Conservation (phyloP, 2,329 filamentous ascomycete species). For the Ceratocystis ficicola region DNA sequence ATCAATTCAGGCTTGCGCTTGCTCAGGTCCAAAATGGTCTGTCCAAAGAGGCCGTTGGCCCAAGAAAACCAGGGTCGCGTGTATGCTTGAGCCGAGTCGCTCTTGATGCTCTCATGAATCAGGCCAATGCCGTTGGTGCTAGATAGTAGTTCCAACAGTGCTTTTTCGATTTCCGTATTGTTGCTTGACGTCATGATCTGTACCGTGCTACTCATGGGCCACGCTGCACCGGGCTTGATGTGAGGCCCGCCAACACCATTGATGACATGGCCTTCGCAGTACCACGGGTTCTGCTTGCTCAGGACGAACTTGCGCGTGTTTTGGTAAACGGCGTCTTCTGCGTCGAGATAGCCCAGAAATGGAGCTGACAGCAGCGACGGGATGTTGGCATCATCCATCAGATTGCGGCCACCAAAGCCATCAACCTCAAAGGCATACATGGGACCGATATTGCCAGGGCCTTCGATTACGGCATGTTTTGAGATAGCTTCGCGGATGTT, state of each 20-base stretch:
- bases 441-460: slow-evolving; percentile 37
- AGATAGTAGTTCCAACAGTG: slow-evolving; percentile 32
- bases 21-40: slow-evolving; percentile 65
- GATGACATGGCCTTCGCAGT: slow-evolving; percentile 51
- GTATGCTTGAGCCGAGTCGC: slow-evolving; percentile 28
- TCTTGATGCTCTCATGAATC: slow-evolving; percentile 37
- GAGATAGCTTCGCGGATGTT: slow-evolving; percentile 56
- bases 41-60: slow-evolving; percentile 80
- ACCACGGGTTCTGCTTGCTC: slow-evolving; percentile 67
- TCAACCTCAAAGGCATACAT: slow-evolving; percentile 71
- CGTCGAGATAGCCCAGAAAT: slow-evolving; percentile 48
- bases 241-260: slow-evolving; percentile 58
- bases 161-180: slow-evolving; percentile 30
- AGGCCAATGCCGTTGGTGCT: slow-evolving; percentile 35
- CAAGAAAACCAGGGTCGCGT: slow-evolving; percentile 53
- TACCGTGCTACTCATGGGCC: slow-evolving; percentile 46
- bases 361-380: slow-evolving; percentile 54
- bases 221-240: slow-evolving; percentile 48
- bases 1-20: slow-evolving; percentile 58
- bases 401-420: slow-evolving; percentile 52
- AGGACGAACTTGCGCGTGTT: slow-evolving; percentile 72
- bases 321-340: slow-evolving; percentile 55
- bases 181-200: slow-evolving; percentile 38
- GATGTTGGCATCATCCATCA: slow-evolving; percentile 64
- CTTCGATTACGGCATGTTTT: slow-evolving; percentile 53